Percentiles rank a stretch among this genome's conserved stretches.
Evolutionary conservation across 768 basidiomycete species (phyloP).

Genomic region (Saitozyma sp.): DNA sequence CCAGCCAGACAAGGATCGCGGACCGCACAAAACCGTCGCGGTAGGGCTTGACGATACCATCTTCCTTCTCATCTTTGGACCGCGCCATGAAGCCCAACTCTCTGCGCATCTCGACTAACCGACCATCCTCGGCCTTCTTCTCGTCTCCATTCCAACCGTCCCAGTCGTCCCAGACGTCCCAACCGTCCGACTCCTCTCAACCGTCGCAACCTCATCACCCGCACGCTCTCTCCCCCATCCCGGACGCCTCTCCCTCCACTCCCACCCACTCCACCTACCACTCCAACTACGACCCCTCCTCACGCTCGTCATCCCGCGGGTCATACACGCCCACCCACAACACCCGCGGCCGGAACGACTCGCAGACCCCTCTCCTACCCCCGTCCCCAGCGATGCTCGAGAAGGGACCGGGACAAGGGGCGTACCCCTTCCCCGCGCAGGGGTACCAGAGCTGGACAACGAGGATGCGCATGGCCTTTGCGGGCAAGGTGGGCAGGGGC

Average conservation of each 20-base stretch:
- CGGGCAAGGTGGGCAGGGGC: no score
- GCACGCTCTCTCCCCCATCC: no score
- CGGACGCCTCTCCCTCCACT: no score
- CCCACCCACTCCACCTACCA: no score
- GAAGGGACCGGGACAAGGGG: slow-evolving; percentile 12
- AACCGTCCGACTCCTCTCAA: neutral
- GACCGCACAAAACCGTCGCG: neutral
- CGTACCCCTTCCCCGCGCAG: slow-evolving; percentile 24
- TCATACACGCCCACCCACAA: neutral
- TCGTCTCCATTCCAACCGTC: neutral
- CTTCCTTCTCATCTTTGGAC: neutral
- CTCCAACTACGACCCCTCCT: no score
- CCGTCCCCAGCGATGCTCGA: slow-evolving; percentile 24
- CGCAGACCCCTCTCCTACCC: slow-evolving; percentile 22
- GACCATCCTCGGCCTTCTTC: neutral
- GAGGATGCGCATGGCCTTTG: no score
- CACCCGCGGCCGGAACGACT: slow-evolving; percentile 4
- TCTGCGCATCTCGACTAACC: neutral
- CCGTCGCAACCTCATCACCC: neutral
- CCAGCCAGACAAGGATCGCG: neutral
- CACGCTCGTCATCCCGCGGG: no score
- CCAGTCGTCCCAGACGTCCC: neutral
- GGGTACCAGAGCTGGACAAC: neutral
- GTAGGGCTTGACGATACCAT: no score
- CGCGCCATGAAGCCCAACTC: neutral